Base-by-base conservation (phyloP, 352 stramenopile genomes). In the Phytophthora vignae region DNA sequence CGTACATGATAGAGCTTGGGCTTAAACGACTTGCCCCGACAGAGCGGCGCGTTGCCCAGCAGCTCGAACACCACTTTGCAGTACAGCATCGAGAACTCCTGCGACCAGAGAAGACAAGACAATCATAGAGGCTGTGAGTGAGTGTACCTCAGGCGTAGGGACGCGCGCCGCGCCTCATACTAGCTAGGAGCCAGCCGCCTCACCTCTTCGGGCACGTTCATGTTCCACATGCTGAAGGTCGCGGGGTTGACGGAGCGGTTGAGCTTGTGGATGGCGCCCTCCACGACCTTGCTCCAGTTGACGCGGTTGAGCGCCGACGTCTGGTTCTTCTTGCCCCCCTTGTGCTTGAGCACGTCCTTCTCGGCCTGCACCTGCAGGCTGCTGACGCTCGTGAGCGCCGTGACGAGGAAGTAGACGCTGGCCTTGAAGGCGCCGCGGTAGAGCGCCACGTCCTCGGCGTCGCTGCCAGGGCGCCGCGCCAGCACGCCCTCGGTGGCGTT, bases 81-180 rank as follows among this genome's bases (percentile, higher is more conserved):
- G 64, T 93, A 93, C 6, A 93, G 62, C 55, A 90, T 87, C 0
- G 85, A 83, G 54, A 95, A 95, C 57, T 94, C 86, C 78, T 94
- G n/a, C 17, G 22, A 17, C 19, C 11, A 19, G 4, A 48, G 11
- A 19, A n/a, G 40, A 44, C 11, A 49, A 8, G 7, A 58, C n/a
- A 31, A 60, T 2, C 22, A 25, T 25, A 25, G 27, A 14, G 7
- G 10, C 4, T 6, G 54, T 60, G 2, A 31, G 27, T 7, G 6
- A 31, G 27, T 31, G 27, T 2, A 31, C 27, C 27, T 31, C 27
- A 31, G 27, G 27, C 27, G 0, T 31, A 4, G 27, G 27, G 27
- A 25, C 27, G 27, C 25, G 25, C 25, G 25, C 25, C 25, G 2
- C 25, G n/a, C n/a, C n/a, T n/a, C 22, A 25, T 25, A 25, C 27